phyloP scores from a whole-genome alignment of 1,139 yeast genomes.

The Tardiomyces blankii region DNA sequence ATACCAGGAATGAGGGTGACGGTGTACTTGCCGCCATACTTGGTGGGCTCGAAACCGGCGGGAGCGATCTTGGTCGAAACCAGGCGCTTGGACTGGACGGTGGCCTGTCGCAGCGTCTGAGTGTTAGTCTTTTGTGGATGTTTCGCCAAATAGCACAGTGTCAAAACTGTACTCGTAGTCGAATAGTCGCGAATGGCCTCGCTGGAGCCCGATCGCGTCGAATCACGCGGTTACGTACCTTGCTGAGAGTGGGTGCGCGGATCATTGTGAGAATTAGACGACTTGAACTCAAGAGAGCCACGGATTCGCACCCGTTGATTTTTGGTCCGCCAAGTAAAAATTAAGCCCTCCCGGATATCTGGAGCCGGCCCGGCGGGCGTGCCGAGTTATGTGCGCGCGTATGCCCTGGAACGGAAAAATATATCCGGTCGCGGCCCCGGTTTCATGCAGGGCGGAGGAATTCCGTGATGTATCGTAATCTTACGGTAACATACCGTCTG shows the following conservation, averaged over 20 bases:
- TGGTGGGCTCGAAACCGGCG: conserved; percentile 51
- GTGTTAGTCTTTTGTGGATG: not conserved
- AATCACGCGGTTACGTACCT: not conserved
- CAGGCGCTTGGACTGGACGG: not conserved
- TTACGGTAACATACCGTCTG: no score
- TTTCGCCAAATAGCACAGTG: no score
- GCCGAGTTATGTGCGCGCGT: not conserved
- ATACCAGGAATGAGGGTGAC: conserved; percentile 84
- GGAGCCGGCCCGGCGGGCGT: not conserved
- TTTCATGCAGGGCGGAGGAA: not conserved
- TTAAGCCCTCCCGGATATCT: conserved; percentile 1
- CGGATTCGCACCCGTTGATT: not conserved
- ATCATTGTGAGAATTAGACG: not conserved
- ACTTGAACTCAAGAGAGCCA: not conserved
- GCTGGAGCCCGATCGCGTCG: no score
- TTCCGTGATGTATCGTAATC: no score
- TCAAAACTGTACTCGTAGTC: no score
- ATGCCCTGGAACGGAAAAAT: not conserved
- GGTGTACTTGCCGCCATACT: conserved; percentile 89
- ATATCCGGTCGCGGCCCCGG: not conserved
- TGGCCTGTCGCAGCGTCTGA: not conserved
- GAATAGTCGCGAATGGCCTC: no score
- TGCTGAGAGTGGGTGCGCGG: not conserved
- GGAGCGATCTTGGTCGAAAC: conserved; percentile 1
- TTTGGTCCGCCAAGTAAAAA: not conserved